These are phyloP conservation scores for Lachancea dasiensis DNA, from an alignment of 805 yeast genomes.

Conservation along the genomic window DNA sequence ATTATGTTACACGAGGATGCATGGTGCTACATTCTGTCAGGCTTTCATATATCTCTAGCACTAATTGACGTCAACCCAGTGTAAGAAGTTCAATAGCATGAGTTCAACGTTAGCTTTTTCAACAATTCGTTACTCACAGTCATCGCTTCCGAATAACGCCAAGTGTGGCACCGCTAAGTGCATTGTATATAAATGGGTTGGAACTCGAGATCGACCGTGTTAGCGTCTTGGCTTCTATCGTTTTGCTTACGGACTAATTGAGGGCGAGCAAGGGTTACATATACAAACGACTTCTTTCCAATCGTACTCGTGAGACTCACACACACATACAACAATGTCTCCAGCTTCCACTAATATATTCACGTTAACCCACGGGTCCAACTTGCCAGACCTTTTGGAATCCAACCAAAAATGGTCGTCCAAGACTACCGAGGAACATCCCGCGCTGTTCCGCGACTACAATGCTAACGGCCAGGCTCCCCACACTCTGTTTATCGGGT, in stretches of 20 bases:
- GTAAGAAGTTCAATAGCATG: conserved; percentile 1
- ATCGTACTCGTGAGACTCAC: neutral
- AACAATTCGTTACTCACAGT: too few relatives aligned
- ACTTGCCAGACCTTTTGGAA: conserved; percentile 34
- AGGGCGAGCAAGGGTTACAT: too few relatives aligned
- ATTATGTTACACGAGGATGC: too few relatives aligned
- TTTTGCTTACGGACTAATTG: too few relatives aligned
- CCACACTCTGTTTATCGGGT: conserved; percentile 89
- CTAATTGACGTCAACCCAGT: conserved; percentile 5
- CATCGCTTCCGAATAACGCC: too few relatives aligned
- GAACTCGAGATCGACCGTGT: too few relatives aligned
- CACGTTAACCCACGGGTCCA: conserved; percentile 26
- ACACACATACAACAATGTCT: conserved; percentile 8
- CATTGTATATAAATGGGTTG: too few relatives aligned
- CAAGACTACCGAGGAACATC: conserved; percentile 42
- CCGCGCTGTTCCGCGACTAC: conserved; percentile 47
- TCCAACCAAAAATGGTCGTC: conserved; percentile 43
- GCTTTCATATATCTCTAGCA: neutral
- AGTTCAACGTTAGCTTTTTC: conserved; percentile 1
- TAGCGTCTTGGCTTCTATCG: too few relatives aligned
- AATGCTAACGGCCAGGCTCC: conserved; percentile 87
- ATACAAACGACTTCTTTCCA: too few relatives aligned
- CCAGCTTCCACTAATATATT: conserved; percentile 20
- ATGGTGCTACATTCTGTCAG: too few relatives aligned
- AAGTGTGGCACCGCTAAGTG: neutral